A percentile compares a stretch with the other conserved stretches of the same genome.
These are phyloP conservation scores for Mentha longifolia DNA, from an alignment of 257 asterid genomes.

Conservation along the genomic window DNA sequence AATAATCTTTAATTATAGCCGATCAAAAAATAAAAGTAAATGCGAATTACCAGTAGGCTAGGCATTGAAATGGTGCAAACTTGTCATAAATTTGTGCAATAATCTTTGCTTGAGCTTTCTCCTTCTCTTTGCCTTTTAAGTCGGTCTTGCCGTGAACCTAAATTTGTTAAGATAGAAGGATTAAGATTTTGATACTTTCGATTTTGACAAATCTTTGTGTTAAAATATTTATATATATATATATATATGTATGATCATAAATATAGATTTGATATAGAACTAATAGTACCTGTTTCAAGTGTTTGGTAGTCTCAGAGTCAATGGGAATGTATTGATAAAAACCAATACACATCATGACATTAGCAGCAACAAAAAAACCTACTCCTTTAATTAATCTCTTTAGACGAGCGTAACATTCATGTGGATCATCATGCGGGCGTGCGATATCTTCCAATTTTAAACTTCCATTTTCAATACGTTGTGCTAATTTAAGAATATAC, in stretches of 20 bases:
- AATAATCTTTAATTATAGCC: too few species aligned
- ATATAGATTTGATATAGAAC: too few species aligned
- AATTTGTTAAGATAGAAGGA: neutral
- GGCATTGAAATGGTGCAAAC: constrained; percentile 58
- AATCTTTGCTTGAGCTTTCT: neutral
- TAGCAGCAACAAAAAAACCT: constrained; percentile 47
- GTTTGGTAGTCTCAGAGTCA: constrained; percentile 53
- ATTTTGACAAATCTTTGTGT: too few species aligned
- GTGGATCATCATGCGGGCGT: neutral
- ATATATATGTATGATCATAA: too few species aligned
- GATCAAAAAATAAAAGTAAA: too few species aligned
- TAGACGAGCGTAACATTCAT: neutral
- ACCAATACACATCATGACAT: constrained; percentile 53
- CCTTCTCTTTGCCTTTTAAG: neutral
- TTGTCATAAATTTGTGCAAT: constrained; percentile 41
- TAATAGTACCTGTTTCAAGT: constrained; percentile 33
- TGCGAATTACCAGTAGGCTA: constrained; percentile 49
- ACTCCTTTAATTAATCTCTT: constrained; percentile 36
- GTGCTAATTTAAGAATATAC: constrained; percentile 34
- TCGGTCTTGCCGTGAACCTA: constrained; percentile 39
- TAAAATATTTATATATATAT: too few species aligned
- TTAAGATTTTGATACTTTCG: neutral
- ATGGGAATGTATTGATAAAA: constrained; percentile 42
- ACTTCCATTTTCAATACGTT: constrained; percentile 29
- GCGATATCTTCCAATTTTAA: constrained; percentile 17